Evolutionary conservation across 1,284 basidiomycete species (phyloP).

Genomic region (Sporisorium scitamineum): DNA sequence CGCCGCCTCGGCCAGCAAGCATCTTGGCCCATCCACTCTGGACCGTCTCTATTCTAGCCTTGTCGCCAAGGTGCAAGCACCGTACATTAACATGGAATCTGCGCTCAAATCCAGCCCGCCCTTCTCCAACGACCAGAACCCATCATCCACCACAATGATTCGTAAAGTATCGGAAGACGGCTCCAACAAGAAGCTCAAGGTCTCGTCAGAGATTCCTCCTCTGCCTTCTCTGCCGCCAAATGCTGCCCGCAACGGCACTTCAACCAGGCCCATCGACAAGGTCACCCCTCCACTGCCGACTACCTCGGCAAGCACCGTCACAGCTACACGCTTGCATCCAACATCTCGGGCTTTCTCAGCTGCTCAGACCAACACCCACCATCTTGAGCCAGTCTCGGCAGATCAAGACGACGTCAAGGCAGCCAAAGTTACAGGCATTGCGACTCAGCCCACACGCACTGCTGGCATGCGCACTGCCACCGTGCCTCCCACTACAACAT

Average conservation of each 20-base stretch:
- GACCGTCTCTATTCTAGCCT: conserved; percentile 26
- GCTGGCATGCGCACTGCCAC: conserved; percentile 30
- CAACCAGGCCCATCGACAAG: conserved; percentile 26
- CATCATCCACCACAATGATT: conserved; percentile 19
- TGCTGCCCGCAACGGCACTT: conserved; percentile 5
- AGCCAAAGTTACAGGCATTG: conserved; percentile 11
- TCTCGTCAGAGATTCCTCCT: conserved; percentile 32
- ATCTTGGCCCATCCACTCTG: conserved; percentile 15
- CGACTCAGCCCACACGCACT: conserved; percentile 19
- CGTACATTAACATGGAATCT: conserved; percentile 19
- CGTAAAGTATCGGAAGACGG: conserved; percentile 48
- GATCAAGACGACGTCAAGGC: conserved; percentile 38
- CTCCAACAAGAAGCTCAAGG: conserved; percentile 48
- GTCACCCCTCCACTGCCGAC: conserved; percentile 35
- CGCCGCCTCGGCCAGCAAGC: conserved; percentile 14
- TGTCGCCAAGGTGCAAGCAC: conserved; percentile 19
- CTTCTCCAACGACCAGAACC: conserved; percentile 15
- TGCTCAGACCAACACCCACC: conserved; percentile 36
- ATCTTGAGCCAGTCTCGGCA: conserved; percentile 16
- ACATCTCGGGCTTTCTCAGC: conserved; percentile 34
- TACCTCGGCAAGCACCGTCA: conserved; percentile 34
- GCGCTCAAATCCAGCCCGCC: conserved; percentile 15
- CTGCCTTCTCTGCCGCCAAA: conserved; percentile 17
- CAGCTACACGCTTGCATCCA: conserved; percentile 39
- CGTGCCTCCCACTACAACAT: conserved; percentile 6